These are phyloP conservation scores for Hypoxylon sp. DNA, from an alignment of 2,329 filamentous ascomycete genomes.

Conservation along the genomic window DNA sequence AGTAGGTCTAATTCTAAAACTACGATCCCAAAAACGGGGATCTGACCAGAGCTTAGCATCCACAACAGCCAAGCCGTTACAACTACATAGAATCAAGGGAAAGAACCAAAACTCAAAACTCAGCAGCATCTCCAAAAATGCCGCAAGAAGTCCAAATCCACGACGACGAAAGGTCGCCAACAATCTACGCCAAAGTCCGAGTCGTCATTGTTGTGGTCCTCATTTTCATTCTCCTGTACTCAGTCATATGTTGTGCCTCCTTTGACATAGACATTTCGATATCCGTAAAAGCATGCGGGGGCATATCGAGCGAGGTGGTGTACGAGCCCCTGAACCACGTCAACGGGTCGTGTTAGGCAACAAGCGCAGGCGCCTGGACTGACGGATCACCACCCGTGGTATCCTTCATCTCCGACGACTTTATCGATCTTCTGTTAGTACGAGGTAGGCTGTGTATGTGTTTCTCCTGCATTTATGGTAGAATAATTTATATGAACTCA, in stretches of 20 bases:
- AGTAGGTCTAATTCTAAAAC: too few relatives aligned
- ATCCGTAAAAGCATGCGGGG: neutral
- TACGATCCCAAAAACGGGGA: too few relatives aligned
- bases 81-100: neutral
- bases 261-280: neutral
- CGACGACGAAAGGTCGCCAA: slow-evolving; percentile 3
- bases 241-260: neutral
- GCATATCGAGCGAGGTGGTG: neutral
- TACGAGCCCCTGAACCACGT: neutral
- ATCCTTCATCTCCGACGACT: slow-evolving; percentile 5
- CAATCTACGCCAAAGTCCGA: neutral
- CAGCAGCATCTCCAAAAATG: neutral
- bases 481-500: neutral
- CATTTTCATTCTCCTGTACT: neutral
- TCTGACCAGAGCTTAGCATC: neutral
- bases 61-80: too few relatives aligned
- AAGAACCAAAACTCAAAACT: neutral
- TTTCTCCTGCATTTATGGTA: neutral
- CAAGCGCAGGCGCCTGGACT: neutral
- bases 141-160: neutral
- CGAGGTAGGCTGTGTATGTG: neutral
- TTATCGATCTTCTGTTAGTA: neutral
- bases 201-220: neutral
- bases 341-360: neutral
- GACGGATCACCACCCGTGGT: neutral